Base-by-base conservation (phyloP, 495 filamentous ascomycete genomes). In the Viridothelium virens region DNA sequence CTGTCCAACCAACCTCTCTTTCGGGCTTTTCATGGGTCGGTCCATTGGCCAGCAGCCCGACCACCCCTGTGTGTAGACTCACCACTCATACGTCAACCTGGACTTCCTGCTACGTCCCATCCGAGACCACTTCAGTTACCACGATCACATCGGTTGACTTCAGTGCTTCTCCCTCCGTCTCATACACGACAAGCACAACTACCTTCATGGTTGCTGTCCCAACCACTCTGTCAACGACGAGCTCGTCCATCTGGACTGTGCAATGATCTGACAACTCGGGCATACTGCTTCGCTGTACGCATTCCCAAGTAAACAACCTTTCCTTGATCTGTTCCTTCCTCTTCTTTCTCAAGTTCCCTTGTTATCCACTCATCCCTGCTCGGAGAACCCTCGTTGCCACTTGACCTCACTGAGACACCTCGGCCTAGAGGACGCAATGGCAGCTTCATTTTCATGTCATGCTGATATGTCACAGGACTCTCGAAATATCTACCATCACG, bases 21-120 rank as follows among this genome's bases (percentile, higher is more conserved):
- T 25, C 25, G 25, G 25, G 25, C 25, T 25, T 25, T 25, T 25
- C 25, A 25, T 25, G 25, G 25, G 25, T 25, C 25, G 25, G 25
- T 25, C 25, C 25, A 25, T 25, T 25, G 25, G 25, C 25, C 25
- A 25, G 25, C 25, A 25, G 25, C 25, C 25, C 48, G 5, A 53
- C 48, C 48, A 14, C 48, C 16, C 12, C 25, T 18, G 48, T 53
- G 5, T 53, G 48, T 18, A 53, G n/a, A 5, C 48, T 18, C 5
- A 53, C 48, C 9, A 53, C 48, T 53, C 25, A 14, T 18, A 59
- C 53, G 18, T 59, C 53, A 14, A 59, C 31, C 18, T 59, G 53
- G 53, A 59, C 5, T 36, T 59, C 53, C 5, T 59, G 53, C 14
- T 59, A 59, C 53, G 31, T 59, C 31, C 53, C 53, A 18, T 59